A percentile compares a stretch with the other conserved stretches of the same genome.
Evolutionary conservation across 306 rosid species (phyloP).

Genomic region (Prinsepia uniflora): DNA sequence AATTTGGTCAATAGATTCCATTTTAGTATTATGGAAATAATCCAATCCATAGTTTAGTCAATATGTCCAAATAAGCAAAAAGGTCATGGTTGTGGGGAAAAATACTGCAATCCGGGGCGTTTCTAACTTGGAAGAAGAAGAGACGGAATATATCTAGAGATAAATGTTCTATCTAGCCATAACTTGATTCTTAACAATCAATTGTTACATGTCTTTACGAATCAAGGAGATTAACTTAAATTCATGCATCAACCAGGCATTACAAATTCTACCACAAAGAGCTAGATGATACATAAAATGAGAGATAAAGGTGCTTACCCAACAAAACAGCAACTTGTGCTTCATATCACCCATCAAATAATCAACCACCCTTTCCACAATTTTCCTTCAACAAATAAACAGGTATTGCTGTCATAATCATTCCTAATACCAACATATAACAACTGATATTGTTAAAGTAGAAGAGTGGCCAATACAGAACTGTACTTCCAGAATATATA

Average conservation of each 20-base stretch:
- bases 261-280: not conserved
- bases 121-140: too few relatives aligned
- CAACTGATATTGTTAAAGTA: not conserved
- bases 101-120: too few relatives aligned
- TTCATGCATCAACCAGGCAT: not conserved
- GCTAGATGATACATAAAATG: not conserved
- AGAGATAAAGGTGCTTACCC: constrained; percentile 50
- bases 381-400: constrained; percentile 49
- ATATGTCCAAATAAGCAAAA: too few relatives aligned
- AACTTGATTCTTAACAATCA: not conserved
- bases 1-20: not conserved
- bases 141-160: not conserved
- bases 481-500: not conserved
- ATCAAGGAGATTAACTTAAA: not conserved
- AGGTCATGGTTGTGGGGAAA: too few relatives aligned
- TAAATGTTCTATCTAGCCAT: too few relatives aligned
- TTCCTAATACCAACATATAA: not conserved
- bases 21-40: not conserved
- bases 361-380: constrained; percentile 32
- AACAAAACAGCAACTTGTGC: constrained; percentile 62
- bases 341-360: constrained; percentile 64
- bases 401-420: constrained; percentile 15
- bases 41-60: too few relatives aligned
- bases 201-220: not conserved
- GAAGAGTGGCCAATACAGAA: not conserved